Evolutionary conservation across 768 basidiomycete genomes (phyloP), one percentile per base, ranked within the genome.

Genomic region (Thelephora ganbajun): DNA sequence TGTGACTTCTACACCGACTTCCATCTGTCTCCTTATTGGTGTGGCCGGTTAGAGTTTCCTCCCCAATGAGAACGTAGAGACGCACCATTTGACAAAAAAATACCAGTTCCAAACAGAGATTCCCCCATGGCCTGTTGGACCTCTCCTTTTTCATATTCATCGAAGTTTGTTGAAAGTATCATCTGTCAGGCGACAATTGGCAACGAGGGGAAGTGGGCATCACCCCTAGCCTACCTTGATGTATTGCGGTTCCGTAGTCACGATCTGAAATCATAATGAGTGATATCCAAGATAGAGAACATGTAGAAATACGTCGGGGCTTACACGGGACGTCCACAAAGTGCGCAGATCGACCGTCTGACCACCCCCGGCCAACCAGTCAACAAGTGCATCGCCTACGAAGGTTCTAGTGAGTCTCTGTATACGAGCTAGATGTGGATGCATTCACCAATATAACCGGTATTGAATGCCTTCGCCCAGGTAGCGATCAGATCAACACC

Each of bases 81-180:
- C 66, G 49, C 53, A 71, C 79, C 79, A 47, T 82, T 79, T 12
- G 77, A 74, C 52, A 83, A 82, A 58, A 83, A 83, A 3, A 83
- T 76, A 0, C 82, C 82, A 11, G 69, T 69, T 0, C 82, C 82
- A 13, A 82, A 60, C 11, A 81, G 66, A 1, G 69, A 65, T 3
- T 61, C 59, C 67, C 74, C 67, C 13, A 63, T 63, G 37, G 54
- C 50, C 35, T 54, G 55, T 48, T 69, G 66, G 13, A 53, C 54
- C 12, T 52, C 54, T 0, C 68, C 68, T 60, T 74, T 74, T 45
- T 65, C 64, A 39, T 60, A 73, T 47, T 61, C 65, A 5, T 57
- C 50, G 49, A 73, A 72, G 26, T 72, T 64, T 1, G 69, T 69
- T 1, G 69, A 62, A 18, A 74, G 52, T 4, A 74, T 61, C 2